These are phyloP conservation scores for Kitagawia praeruptora DNA, from an alignment of 129 eudicot genomes.

Conservation along the genomic window DNA sequence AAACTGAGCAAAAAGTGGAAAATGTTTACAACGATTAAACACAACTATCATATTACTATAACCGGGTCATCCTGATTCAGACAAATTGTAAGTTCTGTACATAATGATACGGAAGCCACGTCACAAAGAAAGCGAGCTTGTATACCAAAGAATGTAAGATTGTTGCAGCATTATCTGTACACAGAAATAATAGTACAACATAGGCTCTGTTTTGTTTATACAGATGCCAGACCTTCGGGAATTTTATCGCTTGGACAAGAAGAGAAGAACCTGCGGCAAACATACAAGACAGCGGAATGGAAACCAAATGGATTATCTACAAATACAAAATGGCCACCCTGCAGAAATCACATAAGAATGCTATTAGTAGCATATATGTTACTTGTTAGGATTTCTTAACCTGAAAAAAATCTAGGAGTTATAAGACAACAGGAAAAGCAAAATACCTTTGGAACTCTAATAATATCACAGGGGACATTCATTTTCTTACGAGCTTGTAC, in stretches of 20 bases:
- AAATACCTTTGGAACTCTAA: constrained; percentile 7
- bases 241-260: constrained; percentile 31
- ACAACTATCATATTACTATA: background rate
- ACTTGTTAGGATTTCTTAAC: background rate
- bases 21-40: background rate
- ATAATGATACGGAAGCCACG: background rate
- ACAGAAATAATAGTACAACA: background rate
- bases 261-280: constrained; percentile 51
- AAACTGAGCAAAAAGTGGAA: background rate
- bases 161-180: background rate
- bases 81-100: background rate
- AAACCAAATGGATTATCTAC: constrained; percentile 66
- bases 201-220: constrained; percentile 3
- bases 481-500: constrained; percentile 74
- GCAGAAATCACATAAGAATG: constrained; percentile 10
- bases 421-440: background rate
- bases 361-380: background rate
- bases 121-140: background rate
- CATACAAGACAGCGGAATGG: constrained; percentile 63
- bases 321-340: constrained; percentile 78
- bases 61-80: background rate
- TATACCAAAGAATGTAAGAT: background rate
- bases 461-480: constrained; percentile 57
- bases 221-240: constrained; percentile 58
- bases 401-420: background rate